These are phyloP conservation scores for Elongisporangium undulatum DNA, from an alignment of 352 stramenopile genomes.

Conservation along the genomic window DNA sequence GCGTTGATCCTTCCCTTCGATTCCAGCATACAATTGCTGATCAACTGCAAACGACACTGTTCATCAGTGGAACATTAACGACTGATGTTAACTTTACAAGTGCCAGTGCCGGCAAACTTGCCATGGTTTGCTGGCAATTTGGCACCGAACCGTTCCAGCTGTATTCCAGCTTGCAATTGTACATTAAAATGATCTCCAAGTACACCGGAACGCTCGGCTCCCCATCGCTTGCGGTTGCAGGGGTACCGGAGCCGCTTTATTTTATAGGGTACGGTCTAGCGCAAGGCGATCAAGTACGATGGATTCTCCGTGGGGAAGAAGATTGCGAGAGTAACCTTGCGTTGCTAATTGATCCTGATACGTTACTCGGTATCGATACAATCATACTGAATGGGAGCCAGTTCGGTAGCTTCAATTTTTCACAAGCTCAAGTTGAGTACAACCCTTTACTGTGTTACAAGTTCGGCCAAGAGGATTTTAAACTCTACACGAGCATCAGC, in stretches of 20 bases:
- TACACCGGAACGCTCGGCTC: slow-evolving; percentile 42
- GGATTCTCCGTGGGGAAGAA: slow-evolving; percentile 40
- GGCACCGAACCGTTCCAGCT: slow-evolving; percentile 50
- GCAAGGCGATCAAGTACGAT: slow-evolving; percentile 43
- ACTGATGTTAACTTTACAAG: slow-evolving; percentile 34
- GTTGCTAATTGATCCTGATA: slow-evolving; percentile 19
- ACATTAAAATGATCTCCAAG: slow-evolving; percentile 47
- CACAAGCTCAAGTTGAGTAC: slow-evolving; percentile 35
- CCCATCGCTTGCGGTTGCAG: slow-evolving; percentile 41
- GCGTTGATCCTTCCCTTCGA: slow-evolving; percentile 20
- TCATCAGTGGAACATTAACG: slow-evolving; percentile 18
- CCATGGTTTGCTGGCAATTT: slow-evolving; percentile 59
- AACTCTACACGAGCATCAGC: slow-evolving; percentile 40
- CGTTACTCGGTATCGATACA: slow-evolving; percentile 29
- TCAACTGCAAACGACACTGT: slow-evolving; percentile 30
- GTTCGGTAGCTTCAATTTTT: slow-evolving; percentile 49
- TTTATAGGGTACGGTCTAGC: slow-evolving; percentile 46
- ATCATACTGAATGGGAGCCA: slow-evolving; percentile 20
- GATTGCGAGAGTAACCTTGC: slow-evolving; percentile 53
- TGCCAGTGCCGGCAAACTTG: slow-evolving; percentile 25
- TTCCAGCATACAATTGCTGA: slow-evolving; percentile 25
- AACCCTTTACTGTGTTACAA: slow-evolving; percentile 60
- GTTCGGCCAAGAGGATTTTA: slow-evolving; percentile 50
- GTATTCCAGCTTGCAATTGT: slow-evolving; percentile 35
- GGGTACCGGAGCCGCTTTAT: slow-evolving; percentile 50